Conservation (phyloP, 805 yeast species). For the Novakomyces olei region DNA sequence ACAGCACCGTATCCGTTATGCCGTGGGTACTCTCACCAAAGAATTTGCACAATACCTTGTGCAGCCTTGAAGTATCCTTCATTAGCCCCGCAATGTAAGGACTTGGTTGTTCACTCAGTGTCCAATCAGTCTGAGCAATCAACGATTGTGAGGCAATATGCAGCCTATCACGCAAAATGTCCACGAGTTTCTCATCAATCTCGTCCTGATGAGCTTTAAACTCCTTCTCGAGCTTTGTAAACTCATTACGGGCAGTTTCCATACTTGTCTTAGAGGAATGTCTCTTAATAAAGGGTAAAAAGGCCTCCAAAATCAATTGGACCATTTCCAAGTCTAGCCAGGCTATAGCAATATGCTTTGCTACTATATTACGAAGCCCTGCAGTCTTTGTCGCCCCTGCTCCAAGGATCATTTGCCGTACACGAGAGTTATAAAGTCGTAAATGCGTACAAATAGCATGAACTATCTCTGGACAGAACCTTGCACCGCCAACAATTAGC, state of each 20-base stretch:
- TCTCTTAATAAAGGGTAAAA: neutral
- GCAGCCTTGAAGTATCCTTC: constrained; percentile 40
- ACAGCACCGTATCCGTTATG: neutral
- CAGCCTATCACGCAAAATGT: constrained; percentile 47
- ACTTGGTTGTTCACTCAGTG: constrained; percentile 25
- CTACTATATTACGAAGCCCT: constrained; percentile 49
- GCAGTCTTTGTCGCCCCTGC: constrained; percentile 62
- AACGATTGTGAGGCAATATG: constrained; percentile 28
- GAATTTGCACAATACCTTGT: constrained; percentile 24
- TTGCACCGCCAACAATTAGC: no score
- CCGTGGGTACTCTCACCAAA: neutral
- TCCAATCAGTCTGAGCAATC: constrained; percentile 28
- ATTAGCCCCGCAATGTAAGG: constrained; percentile 43
- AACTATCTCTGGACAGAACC: constrained; percentile 11
- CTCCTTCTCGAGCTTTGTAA: constrained; percentile 20
- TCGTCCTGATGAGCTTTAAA: constrained; percentile 42
- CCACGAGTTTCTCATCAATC: constrained; percentile 36
- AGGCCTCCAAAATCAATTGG: neutral
- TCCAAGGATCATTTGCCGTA: constrained; percentile 39
- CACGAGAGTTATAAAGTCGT: constrained; percentile 29
- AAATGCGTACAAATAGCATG: constrained; percentile 22
- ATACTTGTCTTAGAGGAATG: neutral
- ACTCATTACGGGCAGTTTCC: constrained; percentile 14
- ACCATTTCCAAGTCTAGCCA: constrained; percentile 9
- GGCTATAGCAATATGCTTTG: constrained; percentile 46